Base-by-base conservation (phyloP, 306 rosid genomes). In the Albizia julibrissin region DNA sequence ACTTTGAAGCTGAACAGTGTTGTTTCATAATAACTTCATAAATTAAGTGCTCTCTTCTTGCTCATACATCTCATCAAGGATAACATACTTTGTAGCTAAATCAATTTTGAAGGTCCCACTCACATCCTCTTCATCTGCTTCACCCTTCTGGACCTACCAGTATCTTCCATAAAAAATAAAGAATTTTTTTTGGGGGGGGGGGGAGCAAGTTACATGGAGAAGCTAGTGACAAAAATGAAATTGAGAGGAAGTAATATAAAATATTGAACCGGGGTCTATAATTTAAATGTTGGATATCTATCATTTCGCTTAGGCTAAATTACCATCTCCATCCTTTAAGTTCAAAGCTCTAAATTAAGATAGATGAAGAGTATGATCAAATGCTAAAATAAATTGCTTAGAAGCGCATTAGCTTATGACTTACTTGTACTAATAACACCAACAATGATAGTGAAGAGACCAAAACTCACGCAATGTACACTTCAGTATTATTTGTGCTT, bases 341-440 rank as follows among this genome's bases (percentile, higher is more conserved):
- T 76, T 22, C 80, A 73, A 27, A n/a, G 81, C 75, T 78, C 14
- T 52, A 59, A 46, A 58, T n/a, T 59, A 62, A 46, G 70, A 77
- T 46, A 14, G 64, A 21, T 34, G 56, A 49, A 50, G 72, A 40
- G 15, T 79, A 62, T 8, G 49, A 66, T 1, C 14, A 37, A 31
- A 72, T 58, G 78, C 5, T 69, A 66, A 22, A 54, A 42, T 61
- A 26, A 74, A 50, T 39, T 18, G 54, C 76, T 74, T 6, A 49
- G 78, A 74, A 66, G 15, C 49, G 66, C 44, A 27, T 52, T 52
- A 3, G 33, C 50, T 16, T 70, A 79, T 69, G 78, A 91, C 98
- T 91, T 92, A 95, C 98, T 95, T 95, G 97, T 90, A 93, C 98
- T 91, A 90, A 83, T n/a, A n/a, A n/a, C n/a, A n/a, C n/a, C n/a